A percentile compares a stretch with the other conserved stretches of the same genome.
phyloP scores from a whole-genome alignment of 805 yeast species.

The Lachancea nothofagi region DNA sequence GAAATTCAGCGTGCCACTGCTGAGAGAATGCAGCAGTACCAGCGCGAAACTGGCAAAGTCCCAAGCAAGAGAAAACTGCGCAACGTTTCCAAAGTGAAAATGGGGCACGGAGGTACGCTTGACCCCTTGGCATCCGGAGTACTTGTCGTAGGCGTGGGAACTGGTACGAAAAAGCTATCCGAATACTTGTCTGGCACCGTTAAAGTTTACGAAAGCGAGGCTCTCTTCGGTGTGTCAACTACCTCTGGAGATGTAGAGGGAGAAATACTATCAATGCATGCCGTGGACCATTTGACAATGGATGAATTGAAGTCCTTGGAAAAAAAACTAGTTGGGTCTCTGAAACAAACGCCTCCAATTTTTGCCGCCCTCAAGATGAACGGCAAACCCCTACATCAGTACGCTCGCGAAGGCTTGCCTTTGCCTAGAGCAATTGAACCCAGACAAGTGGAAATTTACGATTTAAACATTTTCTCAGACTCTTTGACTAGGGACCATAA shows the following conservation, averaged over 20 bases:
- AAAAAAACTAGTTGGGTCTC: constrained; percentile 67
- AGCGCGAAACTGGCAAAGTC: constrained; percentile 37
- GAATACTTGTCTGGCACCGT: constrained; percentile 66
- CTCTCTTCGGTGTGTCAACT: constrained; percentile 82
- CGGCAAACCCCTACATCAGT: constrained; percentile 90
- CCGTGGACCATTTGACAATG: constrained; percentile 50
- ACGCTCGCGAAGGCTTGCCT: constrained; percentile 83
- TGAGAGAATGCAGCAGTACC: constrained; percentile 39
- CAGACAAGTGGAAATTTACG: constrained; percentile 59
- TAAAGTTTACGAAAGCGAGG: constrained; percentile 78
- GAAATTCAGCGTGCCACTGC: constrained; percentile 48
- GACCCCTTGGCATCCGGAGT: constrained; percentile 97
- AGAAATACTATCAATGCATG: constrained; percentile 56
- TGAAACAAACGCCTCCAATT: constrained; percentile 90
- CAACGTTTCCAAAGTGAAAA: constrained; percentile 58
- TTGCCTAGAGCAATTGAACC: constrained; percentile 79
- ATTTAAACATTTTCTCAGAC: constrained; percentile 45
- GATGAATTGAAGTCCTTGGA: constrained; percentile 47
- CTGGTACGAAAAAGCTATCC: constrained; percentile 79
- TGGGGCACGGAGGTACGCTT: constrained; percentile 98
- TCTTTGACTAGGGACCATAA: constrained; percentile 51
- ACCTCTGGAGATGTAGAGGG: constrained; percentile 95
- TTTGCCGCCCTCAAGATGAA: constrained; percentile 91
- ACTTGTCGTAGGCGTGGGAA: constrained; percentile 83
- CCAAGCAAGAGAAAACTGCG: constrained; percentile 48